A percentile compares a stretch with the other conserved stretches of the same genome.
phyloP scores from a whole-genome alignment of 176 grass and related monocot species.

The Pharus latifolius region DNA sequence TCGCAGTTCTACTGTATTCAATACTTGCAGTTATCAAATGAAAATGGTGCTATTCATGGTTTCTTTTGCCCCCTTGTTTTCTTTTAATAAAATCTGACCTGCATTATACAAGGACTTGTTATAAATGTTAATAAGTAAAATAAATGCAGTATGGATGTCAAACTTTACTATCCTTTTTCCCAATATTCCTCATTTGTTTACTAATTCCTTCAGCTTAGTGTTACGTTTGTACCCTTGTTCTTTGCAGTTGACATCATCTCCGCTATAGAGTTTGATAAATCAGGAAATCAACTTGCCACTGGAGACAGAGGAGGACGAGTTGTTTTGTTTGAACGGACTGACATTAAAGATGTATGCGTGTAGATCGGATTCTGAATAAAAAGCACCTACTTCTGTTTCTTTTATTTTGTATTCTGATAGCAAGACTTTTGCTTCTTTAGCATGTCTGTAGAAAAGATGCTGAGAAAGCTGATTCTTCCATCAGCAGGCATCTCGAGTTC shows the following conservation, averaged over 20 bases:
- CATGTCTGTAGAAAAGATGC: slow-evolving; percentile 59
- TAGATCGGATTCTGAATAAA: not conserved
- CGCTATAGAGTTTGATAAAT: slow-evolving; percentile 98
- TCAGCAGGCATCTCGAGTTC: slow-evolving; percentile 77
- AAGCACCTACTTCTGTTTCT: not conserved
- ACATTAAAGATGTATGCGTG: slow-evolving; percentile 68
- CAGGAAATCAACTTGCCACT: slow-evolving; percentile 92
- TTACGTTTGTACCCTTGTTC: not conserved
- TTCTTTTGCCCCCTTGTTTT: not conserved
- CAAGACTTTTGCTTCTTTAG: slow-evolving; percentile 41
- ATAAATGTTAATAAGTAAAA: too few species aligned
- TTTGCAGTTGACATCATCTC: slow-evolving; percentile 97
- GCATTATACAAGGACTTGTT: too few species aligned
- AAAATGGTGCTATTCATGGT: not conserved
- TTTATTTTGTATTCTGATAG: not conserved
- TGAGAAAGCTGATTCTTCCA: slow-evolving; percentile 72
- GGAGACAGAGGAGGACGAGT: slow-evolving; percentile 97
- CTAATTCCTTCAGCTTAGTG: slow-evolving; percentile 1
- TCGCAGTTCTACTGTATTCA: not conserved
- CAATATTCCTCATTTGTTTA: not conserved
- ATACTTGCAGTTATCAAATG: not conserved
- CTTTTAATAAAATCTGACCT: too few species aligned
- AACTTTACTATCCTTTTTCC: slow-evolving; percentile 6
- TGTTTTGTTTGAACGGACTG: slow-evolving; percentile 93
- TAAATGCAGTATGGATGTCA: too few species aligned